Evolutionary conservation across 2,329 filamentous ascomycete genomes (phyloP).

Genomic region (Fusarium chlamydosporum): DNA sequence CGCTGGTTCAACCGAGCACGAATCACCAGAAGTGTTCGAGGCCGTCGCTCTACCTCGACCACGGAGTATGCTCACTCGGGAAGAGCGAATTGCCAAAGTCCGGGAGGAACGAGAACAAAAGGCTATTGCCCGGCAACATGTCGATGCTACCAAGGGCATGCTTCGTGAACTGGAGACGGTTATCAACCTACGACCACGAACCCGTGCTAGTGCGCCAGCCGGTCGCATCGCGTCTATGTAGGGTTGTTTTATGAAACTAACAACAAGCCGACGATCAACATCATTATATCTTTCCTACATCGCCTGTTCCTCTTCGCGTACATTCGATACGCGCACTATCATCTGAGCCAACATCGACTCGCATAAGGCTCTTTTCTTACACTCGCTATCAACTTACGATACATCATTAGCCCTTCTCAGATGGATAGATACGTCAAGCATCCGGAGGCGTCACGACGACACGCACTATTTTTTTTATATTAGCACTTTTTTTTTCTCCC

Average conservation of each 20-base stretch:
- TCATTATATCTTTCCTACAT: conserved; percentile 16
- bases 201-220: conserved; percentile 56
- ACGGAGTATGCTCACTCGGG: conserved; percentile 79
- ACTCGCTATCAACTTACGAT: conserved; percentile 36
- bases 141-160: conserved; percentile 89
- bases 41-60: conserved; percentile 82
- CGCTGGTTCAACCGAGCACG: conserved; percentile 70
- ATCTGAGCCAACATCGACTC: conserved; percentile 17
- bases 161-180: conserved; percentile 92
- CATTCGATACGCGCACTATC: conserved; percentile 11
- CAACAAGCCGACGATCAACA: conserved; percentile 25
- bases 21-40: conserved; percentile 88
- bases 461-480: conserved; percentile 39
- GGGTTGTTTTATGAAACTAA: conserved; percentile 38
- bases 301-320: conserved; percentile 13
- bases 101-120: conserved; percentile 86
- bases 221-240: conserved; percentile 62
- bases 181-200: conserved; percentile 71
- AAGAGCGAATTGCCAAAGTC: conserved; percentile 90
- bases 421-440: conserved; percentile 35
- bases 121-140: conserved; percentile 77
- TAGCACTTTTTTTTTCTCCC: conserved; percentile 28
- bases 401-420: conserved; percentile 23
- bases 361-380: conserved; percentile 16
- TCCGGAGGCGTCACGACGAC: conserved; percentile 42